A percentile compares a stretch with the other conserved stretches of the same genome.
Evolutionary conservation across 2,329 filamentous ascomycete genomes (phyloP).

Genomic region (Microascus cirrosus): DNA sequence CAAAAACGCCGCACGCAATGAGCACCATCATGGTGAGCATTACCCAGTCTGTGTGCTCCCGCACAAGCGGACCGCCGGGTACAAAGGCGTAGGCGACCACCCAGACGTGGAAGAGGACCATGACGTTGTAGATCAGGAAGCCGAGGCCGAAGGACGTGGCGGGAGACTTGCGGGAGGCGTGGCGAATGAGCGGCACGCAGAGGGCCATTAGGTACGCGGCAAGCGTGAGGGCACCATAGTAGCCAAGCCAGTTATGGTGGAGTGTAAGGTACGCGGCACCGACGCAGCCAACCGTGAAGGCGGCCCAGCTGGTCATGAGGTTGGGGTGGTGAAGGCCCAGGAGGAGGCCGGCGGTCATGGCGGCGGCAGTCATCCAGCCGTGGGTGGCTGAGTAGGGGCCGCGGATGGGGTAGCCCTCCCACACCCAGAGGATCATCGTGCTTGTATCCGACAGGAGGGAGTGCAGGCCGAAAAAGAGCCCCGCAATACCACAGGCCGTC

Average conservation of each 20-base stretch:
- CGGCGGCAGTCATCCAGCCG: constrained; percentile 72
- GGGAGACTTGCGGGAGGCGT: constrained; percentile 66
- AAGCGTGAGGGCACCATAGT: constrained; percentile 67
- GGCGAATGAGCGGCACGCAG: constrained; percentile 61
- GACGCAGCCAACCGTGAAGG: constrained; percentile 65
- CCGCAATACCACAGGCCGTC: constrained; percentile 68
- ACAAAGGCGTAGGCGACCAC: constrained; percentile 97
- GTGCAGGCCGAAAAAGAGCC: constrained; percentile 80
- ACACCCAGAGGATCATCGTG: constrained; percentile 98
- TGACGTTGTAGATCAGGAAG: constrained; percentile 83
- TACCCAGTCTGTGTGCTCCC: constrained; percentile 92
- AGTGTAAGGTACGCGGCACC: constrained; percentile 71
- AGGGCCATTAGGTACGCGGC: constrained; percentile 75
- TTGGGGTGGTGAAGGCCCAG: constrained; percentile 64
- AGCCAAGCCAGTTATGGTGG: constrained; percentile 77
- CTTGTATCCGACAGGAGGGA: constrained; percentile 92
- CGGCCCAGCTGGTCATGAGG: constrained; percentile 65
- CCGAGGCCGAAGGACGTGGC: constrained; percentile 76
- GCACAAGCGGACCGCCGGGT: constrained; percentile 80
- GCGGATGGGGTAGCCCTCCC: constrained; percentile 88
- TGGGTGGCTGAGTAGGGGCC: constrained; percentile 86
- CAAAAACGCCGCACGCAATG: constrained; percentile 77
- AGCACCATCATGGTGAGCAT: constrained; percentile 78
- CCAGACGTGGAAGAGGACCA: constrained; percentile 98
- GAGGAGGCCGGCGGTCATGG: constrained; percentile 74